phyloP scores from a whole-genome alignment of 768 basidiomycete genomes.

The Aureoboletus auriporus region DNA sequence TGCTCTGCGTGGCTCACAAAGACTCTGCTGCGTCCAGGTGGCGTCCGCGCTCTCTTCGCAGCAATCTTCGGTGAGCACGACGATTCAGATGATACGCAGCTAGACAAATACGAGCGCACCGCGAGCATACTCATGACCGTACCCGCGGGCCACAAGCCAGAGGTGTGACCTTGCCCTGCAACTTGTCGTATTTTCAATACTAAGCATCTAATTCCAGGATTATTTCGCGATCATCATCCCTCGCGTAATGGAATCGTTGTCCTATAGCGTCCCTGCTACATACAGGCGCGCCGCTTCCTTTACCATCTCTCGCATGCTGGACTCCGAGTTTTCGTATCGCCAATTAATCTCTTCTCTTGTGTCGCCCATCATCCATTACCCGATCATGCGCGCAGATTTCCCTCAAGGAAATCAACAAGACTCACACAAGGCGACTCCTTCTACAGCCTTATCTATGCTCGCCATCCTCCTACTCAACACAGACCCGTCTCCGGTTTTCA shows the following conservation, averaged over 20 bases:
- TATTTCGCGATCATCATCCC: constrained; percentile 59
- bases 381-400: constrained; percentile 34
- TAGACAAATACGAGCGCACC: constrained; percentile 74
- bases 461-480: constrained; percentile 63
- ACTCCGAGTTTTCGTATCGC: constrained; percentile 25
- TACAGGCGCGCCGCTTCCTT: constrained; percentile 66
- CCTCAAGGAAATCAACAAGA: neutral
- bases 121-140: constrained; percentile 59
- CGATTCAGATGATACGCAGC: constrained; percentile 43
- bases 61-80: constrained; percentile 69
- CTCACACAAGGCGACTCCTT: constrained; percentile 21
- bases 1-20: constrained; percentile 63
- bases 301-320: constrained; percentile 62
- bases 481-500: constrained; percentile 71
- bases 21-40: constrained; percentile 67
- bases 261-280: constrained; percentile 29
- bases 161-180: constrained; percentile 39
- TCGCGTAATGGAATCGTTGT: constrained; percentile 49
- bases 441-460: constrained; percentile 46
- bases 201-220: constrained; percentile 37
- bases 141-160: constrained; percentile 49
- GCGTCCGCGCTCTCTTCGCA: constrained; percentile 63
- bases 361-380: constrained; percentile 48
- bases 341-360: constrained; percentile 30
- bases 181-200: constrained; percentile 1